Base-by-base conservation (phyloP, 352 stramenopile species). In the Phytophthora uliginosa region DNA sequence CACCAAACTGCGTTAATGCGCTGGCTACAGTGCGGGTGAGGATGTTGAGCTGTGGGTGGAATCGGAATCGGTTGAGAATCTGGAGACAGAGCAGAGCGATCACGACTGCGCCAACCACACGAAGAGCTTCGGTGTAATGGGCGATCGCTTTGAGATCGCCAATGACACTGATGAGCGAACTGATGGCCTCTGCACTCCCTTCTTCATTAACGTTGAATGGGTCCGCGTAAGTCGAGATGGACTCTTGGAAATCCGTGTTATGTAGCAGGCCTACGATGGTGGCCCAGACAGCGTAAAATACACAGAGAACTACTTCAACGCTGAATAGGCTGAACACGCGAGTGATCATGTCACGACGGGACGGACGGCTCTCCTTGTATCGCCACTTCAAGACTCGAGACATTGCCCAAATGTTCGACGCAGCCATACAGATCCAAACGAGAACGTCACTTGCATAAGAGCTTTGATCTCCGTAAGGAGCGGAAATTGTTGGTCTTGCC, bases 41-140 rank as follows among this genome's bases (percentile, higher is more conserved):
- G 22, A 91, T 71, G 31, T 84, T 88, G 8, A 92, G 73, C 7
- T 74, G 74, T 45, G 82, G 82, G 45, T 93, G 85, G 53, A 86
- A 86, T 5, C 78, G 76, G 64, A 90, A 90, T 10, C 77, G 69
- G 17, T 76, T 70, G 8, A 91, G 38, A 48, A 89, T 84, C n/a
- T 77, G 70, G 1, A 80, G 42, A n/a, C 75, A 74, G 13, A 89
- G 63, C 1, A 78, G 28, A 45, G 84, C 55, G 26, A 89, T 83
- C 1, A 66, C 58, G 13, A 63, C 28, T 15, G 76, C 77, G 22
- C 74, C 77, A 24, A 86, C n/a, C 2, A 83, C 34, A 4, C 81
- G 79, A 42, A 88, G 40, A 7, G 69, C 67, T 1, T 71, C 62
- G 7, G 73, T 89, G 7, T 74, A 36, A 22, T 55, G 5, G 7